Conservation (phyloP, 805 yeast species). For the Clavispora santaluciae region DNA sequence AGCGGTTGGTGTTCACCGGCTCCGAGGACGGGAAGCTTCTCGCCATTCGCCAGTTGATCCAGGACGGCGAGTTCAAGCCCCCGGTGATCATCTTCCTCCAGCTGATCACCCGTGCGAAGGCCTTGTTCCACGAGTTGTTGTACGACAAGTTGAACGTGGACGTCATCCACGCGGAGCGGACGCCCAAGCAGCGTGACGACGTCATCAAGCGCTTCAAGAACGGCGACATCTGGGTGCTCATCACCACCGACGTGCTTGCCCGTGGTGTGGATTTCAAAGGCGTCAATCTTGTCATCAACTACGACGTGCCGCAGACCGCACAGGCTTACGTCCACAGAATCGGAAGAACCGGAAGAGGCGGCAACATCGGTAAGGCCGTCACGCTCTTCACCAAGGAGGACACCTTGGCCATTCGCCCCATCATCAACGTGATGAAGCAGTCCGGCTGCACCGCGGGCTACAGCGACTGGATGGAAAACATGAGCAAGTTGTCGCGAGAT, state of each 20-base stretch:
- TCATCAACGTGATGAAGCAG: slow-evolving; percentile 92
- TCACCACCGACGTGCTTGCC: slow-evolving; percentile 92
- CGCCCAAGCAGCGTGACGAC: slow-evolving; percentile 80
- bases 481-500: slow-evolving; percentile 58
- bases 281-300: slow-evolving; percentile 88
- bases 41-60: slow-evolving; percentile 85
- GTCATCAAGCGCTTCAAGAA: slow-evolving; percentile 78
- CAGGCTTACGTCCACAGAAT: slow-evolving; percentile 96
- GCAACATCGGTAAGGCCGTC: slow-evolving; percentile 78
- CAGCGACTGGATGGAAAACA: slow-evolving; percentile 76
- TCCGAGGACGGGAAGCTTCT: slow-evolving; percentile 92
- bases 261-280: slow-evolving; percentile 98
- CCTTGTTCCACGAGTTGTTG: slow-evolving; percentile 84
- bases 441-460: slow-evolving; percentile 65
- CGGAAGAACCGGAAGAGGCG: slow-evolving; percentile 98
- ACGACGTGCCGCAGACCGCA: slow-evolving; percentile 91
- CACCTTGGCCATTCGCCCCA: slow-evolving; percentile 65
- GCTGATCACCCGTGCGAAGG: slow-evolving; percentile 89
- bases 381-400: slow-evolving; percentile 95
- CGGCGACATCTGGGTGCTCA: slow-evolving; percentile 94
- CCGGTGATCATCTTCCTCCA: slow-evolving; percentile 92
- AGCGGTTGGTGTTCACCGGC: slow-evolving; percentile 80
- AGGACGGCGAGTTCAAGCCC: slow-evolving; percentile 80
- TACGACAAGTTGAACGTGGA: slow-evolving; percentile 92
- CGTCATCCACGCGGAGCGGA: slow-evolving; percentile 92